These are phyloP conservation scores for Neofusicoccum kwambonambiense DNA, from an alignment of 2,329 filamentous ascomycete genomes.

Conservation along the genomic window DNA sequence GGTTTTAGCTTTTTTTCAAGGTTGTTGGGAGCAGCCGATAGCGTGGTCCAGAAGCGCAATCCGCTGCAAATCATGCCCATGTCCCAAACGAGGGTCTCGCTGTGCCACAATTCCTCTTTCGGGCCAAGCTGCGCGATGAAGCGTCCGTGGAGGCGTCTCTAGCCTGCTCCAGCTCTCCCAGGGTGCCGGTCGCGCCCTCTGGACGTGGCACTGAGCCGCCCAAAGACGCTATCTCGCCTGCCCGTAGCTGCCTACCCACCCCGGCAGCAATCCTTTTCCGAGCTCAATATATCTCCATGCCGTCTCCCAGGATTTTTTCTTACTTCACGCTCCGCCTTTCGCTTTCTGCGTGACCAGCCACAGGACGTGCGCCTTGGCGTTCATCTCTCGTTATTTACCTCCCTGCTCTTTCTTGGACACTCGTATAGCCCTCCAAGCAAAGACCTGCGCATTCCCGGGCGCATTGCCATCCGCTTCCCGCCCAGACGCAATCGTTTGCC, in stretches of 20 bases:
- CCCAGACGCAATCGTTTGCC: neutral
- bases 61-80: slow-evolving; percentile 7
- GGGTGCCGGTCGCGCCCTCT: neutral
- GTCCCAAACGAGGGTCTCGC: neutral
- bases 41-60: slow-evolving; percentile 1
- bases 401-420: neutral
- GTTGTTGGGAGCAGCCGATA: slow-evolving; percentile 1
- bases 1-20: slow-evolving; percentile 13
- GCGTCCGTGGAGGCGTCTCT: neutral
- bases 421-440: neutral
- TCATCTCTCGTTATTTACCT: neutral
- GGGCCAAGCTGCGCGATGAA: neutral
- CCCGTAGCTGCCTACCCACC: neutral
- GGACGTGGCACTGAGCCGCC: neutral
- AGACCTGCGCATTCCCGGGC: neutral
- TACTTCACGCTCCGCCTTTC: slow-evolving; percentile 8
- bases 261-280: slow-evolving; percentile 1
- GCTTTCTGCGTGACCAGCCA: neutral
- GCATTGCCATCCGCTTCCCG: neutral
- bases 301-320: neutral
- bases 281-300: slow-evolving; percentile 5
- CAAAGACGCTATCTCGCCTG: neutral
- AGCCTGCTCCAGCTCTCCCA: slow-evolving; percentile 5
- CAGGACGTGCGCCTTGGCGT: neutral
- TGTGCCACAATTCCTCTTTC: slow-evolving; percentile 7